Evolutionary conservation across 2,329 filamentous ascomycete species (phyloP), one percentile per base, ranked within the genome.

Genomic region (Aureobasidium sp.): DNA sequence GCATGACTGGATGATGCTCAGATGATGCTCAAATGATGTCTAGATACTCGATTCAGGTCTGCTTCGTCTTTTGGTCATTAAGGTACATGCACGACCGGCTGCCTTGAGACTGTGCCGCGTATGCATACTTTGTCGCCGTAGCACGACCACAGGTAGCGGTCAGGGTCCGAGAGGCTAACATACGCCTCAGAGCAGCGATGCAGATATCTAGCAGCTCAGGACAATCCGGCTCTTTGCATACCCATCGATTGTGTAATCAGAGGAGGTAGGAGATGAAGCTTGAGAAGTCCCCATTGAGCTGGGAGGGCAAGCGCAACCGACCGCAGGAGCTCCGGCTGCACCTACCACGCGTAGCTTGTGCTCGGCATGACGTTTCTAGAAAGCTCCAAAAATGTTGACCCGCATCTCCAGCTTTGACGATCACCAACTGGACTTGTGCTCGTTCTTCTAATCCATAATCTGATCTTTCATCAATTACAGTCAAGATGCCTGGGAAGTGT

Each of bases 401-500:
- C 42, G 45, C 47, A 52, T 60, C 45, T 59, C 57, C 55, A 48
- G 44, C 37, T 59, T 47, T 8, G 29, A 25, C 52, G 52, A 55
- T 55, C 50, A 54, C 15, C 10, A 39, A 27, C 21, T 27, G 29
- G n/a, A 55, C 37, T 44, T 55, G 52, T 44, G 39, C 44, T 34
- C 37, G n/a, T 15, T 27, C 41, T 36, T 29, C n/a, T 29, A 32
- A 47, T 58, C n/a, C 41, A 34, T 3, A 15, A 10, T 36, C 3
- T 27, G 15, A 7, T 21, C 15, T 10, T 13, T 21, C 32, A 48
- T 48, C 30, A 36, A 13, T 39, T 39, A 10, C 34, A 50, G n/a
- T 32, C 62, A 64, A 16, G 47, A 90, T 90, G 86, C 80, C 87
- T 62, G 83, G 86, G 70, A 97, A 96, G 79, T 99, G 94, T 75